Base-by-base conservation (phyloP, 441 rosid species). In the Lepidium campestre region DNA sequence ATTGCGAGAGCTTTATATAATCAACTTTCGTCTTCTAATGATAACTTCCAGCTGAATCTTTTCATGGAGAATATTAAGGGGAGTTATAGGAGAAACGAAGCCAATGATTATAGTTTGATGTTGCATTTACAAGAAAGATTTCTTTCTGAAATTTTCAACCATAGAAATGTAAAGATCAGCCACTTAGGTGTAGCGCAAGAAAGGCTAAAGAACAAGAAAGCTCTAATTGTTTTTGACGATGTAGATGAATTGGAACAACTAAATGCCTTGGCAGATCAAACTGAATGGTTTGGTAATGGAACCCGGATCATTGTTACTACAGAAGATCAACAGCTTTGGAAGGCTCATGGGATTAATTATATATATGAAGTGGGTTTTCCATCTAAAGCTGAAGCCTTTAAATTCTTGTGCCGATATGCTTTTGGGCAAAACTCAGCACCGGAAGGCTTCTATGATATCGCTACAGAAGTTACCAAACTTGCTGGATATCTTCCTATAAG, bases 201-300 rank as follows among this genome's bases (percentile, higher is more conserved):
- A 59, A 75, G 79, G 75, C 47, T 77, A 5, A 27, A 46, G 15
- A 39, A 35, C 2, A 57, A 10, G 14, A 62, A 66, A 55, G 48
- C 48, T 42, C 25, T 74, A 22, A 3, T 34, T 62, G 69, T 63
- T 70, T 68, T 81, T 20, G 77, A 78, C 27, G 82, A 78, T n/a
- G 71, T 74, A 1, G 57, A 68, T 19, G 11, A 47, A 27, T 6
- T 14, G 25, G 36, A 62, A 6, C 77, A 72, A 17, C 11, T 77
- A 45, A 41, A 72, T 27, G 23, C 20, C 14, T 42, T 76, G 7
- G 66, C 23, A 0, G 73, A 72, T 17, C 5, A 25, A 20, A 3
- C 19, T 37, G n/a, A 63, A 14, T 80, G 84, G 82, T 75, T 77
- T 59, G 79, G 76, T 17, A 2, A 1, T 1, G 81, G 81, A 29